Evolutionary conservation across 1,139 yeast species (phyloP), one percentile per base, ranked within the genome.

Genomic region (Kodamaea derodonti): DNA sequence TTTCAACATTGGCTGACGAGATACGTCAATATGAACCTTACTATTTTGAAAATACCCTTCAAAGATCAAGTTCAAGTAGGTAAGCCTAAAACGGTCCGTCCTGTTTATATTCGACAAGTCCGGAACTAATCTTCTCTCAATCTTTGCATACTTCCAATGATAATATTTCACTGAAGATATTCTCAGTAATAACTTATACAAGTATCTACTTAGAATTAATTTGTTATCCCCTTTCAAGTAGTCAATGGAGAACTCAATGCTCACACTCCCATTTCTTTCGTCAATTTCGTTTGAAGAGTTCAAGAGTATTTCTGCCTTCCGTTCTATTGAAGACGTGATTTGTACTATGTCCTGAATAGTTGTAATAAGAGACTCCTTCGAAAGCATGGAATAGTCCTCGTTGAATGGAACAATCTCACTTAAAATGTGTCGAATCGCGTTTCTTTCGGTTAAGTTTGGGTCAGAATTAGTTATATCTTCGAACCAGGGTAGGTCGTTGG

Each of bases 401-500:
- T 36, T 36, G 14, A 28, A 15, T 1, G 69, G 69, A 5, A 61
- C 53, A 20, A 49, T 52, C 9, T 53, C 50, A 20, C 51, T 50
- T n/a, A 68, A 46, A 28, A 60, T 42, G 23, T 57, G 39, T 24
- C 83, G 56, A 8, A 68, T 53, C 20, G 54, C 56, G 46, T 84
- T 84, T 23, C 95, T 60, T 27, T 59, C 50, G 0, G 92, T 83
- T 33, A 81, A 60, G 3, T 47, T 41, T 1, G 66, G 52, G 43
- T 83, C 83, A 4, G 49, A 47, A 46, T 85, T 85, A 0, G 92
- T 79, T 2, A 60, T 49, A 50, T 85, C 95, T 46, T 83, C 88
- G 37, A 78, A 76, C 90, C 92, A 84, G 0, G 40, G 34, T 1
- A 84, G 47, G 1, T 46, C 38, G 22, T 67, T 52, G 0, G 36